A percentile compares a stretch with the other conserved stretches of the same genome.
Conservation (phyloP, 306 rosid species). For the Prunus campanulata region DNA sequence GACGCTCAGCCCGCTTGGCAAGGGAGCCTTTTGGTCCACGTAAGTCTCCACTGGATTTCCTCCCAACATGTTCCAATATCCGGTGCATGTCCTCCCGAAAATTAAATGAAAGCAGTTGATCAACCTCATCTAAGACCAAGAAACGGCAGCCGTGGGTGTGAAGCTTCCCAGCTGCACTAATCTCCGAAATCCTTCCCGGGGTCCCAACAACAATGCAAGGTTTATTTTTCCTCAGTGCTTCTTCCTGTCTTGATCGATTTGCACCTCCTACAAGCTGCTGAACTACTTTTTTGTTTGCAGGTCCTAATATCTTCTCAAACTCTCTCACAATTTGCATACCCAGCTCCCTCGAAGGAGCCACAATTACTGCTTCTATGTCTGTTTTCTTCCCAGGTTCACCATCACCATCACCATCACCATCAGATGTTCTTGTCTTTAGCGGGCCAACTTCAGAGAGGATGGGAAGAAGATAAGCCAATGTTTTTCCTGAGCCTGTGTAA, state of each 20-base stretch:
- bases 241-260: constrained; percentile 84
- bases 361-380: constrained; percentile 76
- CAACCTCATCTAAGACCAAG: constrained; percentile 91
- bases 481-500: constrained; percentile 94
- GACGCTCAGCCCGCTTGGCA: constrained; percentile 55
- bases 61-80: constrained; percentile 86
- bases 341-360: constrained; percentile 96
- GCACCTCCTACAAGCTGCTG: constrained; percentile 99
- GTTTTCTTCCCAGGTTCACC: constrained; percentile 51
- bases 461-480: constrained; percentile 86
- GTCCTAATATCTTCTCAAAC: constrained; percentile 84
- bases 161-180: constrained; percentile 88
- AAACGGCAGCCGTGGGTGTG: constrained; percentile 79
- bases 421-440: constrained; percentile 32
- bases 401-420: constrained; percentile 23
- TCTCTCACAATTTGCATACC: constrained; percentile 99
- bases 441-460: constrained; percentile 72
- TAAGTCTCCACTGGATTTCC: constrained; percentile 52
- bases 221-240: constrained; percentile 85
- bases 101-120: constrained; percentile 81
- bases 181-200: constrained; percentile 90
- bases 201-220: constrained; percentile 92
- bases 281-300: constrained; percentile 57
- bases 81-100: constrained; percentile 94
- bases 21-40: constrained; percentile 33